Percentiles rank a stretch among this genome's conserved stretches.
Conservation (phyloP, 345 rosid species). For the Psidium friedrichsthalianum region DNA sequence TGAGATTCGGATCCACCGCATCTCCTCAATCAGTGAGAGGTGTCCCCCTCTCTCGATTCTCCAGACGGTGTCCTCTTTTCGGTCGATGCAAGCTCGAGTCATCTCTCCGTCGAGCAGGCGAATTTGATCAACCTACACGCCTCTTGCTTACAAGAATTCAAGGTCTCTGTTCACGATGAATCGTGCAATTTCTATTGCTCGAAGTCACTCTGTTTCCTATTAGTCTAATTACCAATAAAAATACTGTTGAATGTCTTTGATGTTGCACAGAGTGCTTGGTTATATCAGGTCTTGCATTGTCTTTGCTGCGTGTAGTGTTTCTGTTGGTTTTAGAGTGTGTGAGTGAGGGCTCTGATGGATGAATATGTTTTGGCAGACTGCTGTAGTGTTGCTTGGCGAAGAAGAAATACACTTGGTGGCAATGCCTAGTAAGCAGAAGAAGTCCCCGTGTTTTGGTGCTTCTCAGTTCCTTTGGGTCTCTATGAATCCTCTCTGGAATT, state of each 20-base stretch:
- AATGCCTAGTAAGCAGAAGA: slow-evolving; percentile 93
- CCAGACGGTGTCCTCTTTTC: slow-evolving; percentile 62
- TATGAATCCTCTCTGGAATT: slow-evolving; percentile 66
- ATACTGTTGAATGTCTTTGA: background rate
- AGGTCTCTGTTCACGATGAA: slow-evolving; percentile 25
- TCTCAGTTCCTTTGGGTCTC: slow-evolving; percentile 52
- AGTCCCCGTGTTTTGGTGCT: slow-evolving; percentile 96
- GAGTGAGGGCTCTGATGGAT: background rate
- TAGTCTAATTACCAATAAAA: background rate
- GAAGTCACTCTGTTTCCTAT: background rate
- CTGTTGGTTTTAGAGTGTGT: background rate
- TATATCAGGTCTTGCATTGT: background rate
- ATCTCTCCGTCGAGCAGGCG: slow-evolving; percentile 36
- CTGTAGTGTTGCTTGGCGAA: slow-evolving; percentile 69
- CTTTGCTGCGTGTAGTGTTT: background rate
- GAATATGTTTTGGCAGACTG: slow-evolving; percentile 40
- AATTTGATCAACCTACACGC: slow-evolving; percentile 74
- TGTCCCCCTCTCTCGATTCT: slow-evolving; percentile 91
- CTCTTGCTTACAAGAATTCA: slow-evolving; percentile 64
- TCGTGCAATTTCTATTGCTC: background rate
- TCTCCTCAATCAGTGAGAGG: slow-evolving; percentile 60
- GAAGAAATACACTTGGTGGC: slow-evolving; percentile 95
- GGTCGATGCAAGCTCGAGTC: slow-evolving; percentile 90
- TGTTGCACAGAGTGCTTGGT: background rate
- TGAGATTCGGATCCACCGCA: slow-evolving; percentile 78